phyloP scores from a whole-genome alignment of 306 rosid genomes.

The Cucumis hystrix region DNA sequence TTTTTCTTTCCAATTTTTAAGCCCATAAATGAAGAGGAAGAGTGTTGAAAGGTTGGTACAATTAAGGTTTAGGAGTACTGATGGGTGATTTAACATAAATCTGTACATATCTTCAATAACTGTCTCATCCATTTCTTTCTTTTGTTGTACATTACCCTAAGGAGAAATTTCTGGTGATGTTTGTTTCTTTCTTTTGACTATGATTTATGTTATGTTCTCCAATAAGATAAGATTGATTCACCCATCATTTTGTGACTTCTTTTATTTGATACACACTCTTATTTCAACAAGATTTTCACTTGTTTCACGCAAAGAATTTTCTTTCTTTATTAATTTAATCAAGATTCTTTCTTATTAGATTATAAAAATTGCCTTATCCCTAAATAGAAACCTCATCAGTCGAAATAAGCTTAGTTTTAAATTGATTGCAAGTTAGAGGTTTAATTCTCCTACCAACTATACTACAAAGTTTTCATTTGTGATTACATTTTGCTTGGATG shows the following conservation, averaged over 20 bases:
- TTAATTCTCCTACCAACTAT: neutral
- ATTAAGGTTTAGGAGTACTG: too few relatives aligned
- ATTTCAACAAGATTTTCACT: neutral
- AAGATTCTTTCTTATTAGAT: neutral
- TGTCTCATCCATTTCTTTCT: neutral
- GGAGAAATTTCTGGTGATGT: neutral
- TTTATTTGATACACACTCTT: neutral
- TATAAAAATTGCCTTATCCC: neutral
- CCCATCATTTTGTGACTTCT: neutral
- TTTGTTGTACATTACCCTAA: neutral
- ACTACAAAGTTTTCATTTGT: neutral
- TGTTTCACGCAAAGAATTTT: constrained; percentile 4
- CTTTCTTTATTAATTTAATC: neutral
- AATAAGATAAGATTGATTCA: neutral
- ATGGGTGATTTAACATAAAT: neutral
- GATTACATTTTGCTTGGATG: neutral
- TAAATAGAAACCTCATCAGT: neutral
- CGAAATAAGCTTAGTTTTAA: too few relatives aligned
- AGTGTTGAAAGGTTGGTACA: too few relatives aligned
- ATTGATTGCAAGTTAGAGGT: too few relatives aligned
- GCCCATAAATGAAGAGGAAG: too few relatives aligned
- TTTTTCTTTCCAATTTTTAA: too few relatives aligned
- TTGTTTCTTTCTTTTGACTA: neutral
- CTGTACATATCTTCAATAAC: neutral
- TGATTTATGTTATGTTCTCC: neutral